Conservation (phyloP, 345 rosid species). For the Pistacia integerrima region DNA sequence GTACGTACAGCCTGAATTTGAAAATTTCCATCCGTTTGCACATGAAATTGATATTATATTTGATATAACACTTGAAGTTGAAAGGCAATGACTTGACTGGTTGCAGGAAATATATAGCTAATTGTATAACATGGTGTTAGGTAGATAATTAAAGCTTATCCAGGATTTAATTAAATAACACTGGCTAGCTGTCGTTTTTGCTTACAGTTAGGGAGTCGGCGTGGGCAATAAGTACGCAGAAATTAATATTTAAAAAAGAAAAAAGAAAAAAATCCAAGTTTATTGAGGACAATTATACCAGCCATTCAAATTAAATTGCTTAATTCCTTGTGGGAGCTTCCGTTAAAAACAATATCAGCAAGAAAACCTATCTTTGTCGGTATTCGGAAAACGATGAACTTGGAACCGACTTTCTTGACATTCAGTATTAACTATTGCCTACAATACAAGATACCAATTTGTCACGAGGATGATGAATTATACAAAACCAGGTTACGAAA, state of each 20-base stretch:
- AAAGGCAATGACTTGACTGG: not conserved
- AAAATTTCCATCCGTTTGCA: not conserved
- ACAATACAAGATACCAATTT: not conserved
- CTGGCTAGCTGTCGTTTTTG: conserved; percentile 8
- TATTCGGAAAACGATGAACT: not conserved
- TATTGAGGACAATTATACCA: not conserved
- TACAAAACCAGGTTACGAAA: not conserved
- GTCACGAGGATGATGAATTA: not conserved
- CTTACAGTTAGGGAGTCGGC: not conserved
- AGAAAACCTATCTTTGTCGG: not conserved
- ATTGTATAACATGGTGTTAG: not conserved
- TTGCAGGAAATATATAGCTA: not conserved
- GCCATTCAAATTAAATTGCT: not conserved
- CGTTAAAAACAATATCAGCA: not conserved
- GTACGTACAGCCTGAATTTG: not conserved
- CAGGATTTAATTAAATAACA: not conserved
- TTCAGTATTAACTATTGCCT: not conserved
- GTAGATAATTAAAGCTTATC: conserved; percentile 12
- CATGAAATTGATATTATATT: not conserved
- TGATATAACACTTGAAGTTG: not conserved
- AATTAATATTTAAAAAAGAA: too few species aligned
- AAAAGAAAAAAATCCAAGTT: conserved; percentile 21
- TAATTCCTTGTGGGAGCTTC: not conserved
- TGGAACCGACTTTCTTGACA: conserved; percentile 22
- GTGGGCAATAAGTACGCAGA: too few species aligned